Evolutionary conservation across 2,329 filamentous ascomycete species (phyloP).

Genomic region (Lasiodiplodia sp.): DNA sequence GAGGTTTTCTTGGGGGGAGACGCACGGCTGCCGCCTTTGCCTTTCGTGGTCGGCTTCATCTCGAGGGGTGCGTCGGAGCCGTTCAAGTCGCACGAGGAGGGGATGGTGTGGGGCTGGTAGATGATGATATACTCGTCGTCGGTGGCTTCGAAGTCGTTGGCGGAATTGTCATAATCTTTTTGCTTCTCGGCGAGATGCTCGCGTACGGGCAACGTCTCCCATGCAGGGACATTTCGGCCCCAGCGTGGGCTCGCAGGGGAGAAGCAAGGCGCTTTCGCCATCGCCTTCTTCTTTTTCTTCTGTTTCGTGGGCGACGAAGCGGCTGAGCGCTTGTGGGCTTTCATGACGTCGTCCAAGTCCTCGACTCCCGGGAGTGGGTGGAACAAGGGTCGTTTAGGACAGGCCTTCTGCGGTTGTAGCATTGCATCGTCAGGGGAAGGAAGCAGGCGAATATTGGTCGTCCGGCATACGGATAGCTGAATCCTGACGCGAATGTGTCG

Average conservation of each 20-base stretch:
- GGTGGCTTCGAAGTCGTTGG: background rate
- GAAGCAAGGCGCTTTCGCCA: too few species aligned
- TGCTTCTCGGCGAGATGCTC: background rate
- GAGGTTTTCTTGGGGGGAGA: background rate
- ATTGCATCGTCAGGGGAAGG: background rate
- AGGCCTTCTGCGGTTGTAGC: background rate
- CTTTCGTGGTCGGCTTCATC: background rate
- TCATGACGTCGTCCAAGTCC: background rate
- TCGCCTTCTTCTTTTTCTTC: background rate
- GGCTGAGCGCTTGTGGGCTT: background rate
- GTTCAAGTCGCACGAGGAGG: background rate
- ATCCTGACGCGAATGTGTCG: slow-evolving; percentile 41
- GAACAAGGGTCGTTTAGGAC: background rate
- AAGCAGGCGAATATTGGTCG: background rate
- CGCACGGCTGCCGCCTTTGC: background rate
- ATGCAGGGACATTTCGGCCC: slow-evolving; percentile 15
- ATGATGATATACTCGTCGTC: background rate
- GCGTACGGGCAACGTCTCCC: background rate
- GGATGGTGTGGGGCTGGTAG: background rate
- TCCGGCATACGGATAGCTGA: slow-evolving; percentile 31
- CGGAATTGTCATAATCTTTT: background rate
- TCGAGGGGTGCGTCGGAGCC: slow-evolving; percentile 2
- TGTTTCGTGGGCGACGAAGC: background rate
- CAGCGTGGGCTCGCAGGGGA: background rate
- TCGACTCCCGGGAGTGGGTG: background rate